Evolutionary conservation across 495 filamentous ascomycete genomes (phyloP).

Genomic region (Ramalina peruviana): DNA sequence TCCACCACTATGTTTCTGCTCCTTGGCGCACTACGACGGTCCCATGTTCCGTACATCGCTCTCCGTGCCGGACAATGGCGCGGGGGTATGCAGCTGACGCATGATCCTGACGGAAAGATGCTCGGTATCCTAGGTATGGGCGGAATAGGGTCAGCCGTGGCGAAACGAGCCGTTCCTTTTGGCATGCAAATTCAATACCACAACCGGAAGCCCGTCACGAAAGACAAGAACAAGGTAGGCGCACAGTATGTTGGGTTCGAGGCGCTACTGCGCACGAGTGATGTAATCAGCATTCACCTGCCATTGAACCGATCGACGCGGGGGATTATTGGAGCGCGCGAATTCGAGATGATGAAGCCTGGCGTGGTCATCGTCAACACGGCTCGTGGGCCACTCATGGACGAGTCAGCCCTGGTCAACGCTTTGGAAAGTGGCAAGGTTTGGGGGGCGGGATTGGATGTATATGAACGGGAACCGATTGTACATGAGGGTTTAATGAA

Average conservation of each 20-base stretch:
- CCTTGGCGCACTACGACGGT: constrained; percentile 52
- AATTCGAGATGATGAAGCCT: constrained; percentile 54
- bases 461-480: constrained; percentile 57
- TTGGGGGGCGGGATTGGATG: constrained; percentile 59
- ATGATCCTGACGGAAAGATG: constrained; percentile 56
- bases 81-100: constrained; percentile 38
- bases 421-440: constrained; percentile 54
- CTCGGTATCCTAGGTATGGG: constrained; percentile 80
- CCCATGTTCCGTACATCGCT: constrained; percentile 46
- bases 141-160: constrained; percentile 65
- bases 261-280: constrained; percentile 44
- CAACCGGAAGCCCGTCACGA: constrained; percentile 44
- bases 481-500: constrained; percentile 56
- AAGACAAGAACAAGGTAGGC: constrained; percentile 28
- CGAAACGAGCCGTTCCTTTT: constrained; percentile 53
- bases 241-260: constrained; percentile 16
- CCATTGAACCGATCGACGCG: constrained; percentile 57
- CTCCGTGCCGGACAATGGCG: constrained; percentile 47
- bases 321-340: constrained; percentile 44
- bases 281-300: constrained; percentile 65
- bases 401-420: constrained; percentile 52
- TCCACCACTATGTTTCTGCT: constrained; percentile 60
- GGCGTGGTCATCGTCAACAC: constrained; percentile 55
- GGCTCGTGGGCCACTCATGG: constrained; percentile 59
- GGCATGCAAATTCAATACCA: constrained; percentile 60